phyloP scores from a whole-genome alignment of 2,329 filamentous ascomycete species.

The Plenodomus tracheiphilus region DNA sequence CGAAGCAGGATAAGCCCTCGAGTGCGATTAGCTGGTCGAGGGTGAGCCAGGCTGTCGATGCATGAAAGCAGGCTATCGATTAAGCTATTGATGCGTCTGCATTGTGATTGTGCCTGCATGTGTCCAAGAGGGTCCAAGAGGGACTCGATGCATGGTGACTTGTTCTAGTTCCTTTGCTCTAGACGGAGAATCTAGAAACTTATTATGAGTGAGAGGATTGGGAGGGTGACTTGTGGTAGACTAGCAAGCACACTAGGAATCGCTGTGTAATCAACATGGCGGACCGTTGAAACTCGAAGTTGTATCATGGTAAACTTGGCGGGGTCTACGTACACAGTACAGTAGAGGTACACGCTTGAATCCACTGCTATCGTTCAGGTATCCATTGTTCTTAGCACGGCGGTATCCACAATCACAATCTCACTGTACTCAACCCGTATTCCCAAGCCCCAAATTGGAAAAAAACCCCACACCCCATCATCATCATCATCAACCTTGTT shows the following conservation, averaged over 20 bases:
- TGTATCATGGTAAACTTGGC: too few relatives aligned
- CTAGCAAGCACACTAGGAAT: neutral
- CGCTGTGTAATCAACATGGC: neutral
- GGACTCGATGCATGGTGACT: neutral
- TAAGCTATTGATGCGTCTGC: conserved; percentile 24
- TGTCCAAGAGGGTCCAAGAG: neutral
- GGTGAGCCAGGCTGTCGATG: neutral
- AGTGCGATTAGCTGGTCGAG: neutral
- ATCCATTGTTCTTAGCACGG: neutral
- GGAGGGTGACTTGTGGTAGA: neutral
- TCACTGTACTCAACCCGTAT: too few relatives aligned
- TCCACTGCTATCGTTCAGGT: too few relatives aligned
- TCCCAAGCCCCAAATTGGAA: too few relatives aligned
- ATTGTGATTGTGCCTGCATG: conserved; percentile 16
- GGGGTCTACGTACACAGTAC: too few relatives aligned
- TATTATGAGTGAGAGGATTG: neutral
- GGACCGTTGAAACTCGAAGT: too few relatives aligned
- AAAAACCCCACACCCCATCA: too few relatives aligned
- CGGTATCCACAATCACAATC: neutral
- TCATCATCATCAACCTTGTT: neutral
- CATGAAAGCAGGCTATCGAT: conserved; percentile 9
- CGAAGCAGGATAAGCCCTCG: conserved; percentile 2
- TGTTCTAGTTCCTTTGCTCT: neutral
- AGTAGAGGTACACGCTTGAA: too few relatives aligned
- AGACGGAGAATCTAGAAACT: neutral